Evolutionary conservation across 2,329 filamentous ascomycete genomes (phyloP).

Genomic region (Aspergillus versicolor): DNA sequence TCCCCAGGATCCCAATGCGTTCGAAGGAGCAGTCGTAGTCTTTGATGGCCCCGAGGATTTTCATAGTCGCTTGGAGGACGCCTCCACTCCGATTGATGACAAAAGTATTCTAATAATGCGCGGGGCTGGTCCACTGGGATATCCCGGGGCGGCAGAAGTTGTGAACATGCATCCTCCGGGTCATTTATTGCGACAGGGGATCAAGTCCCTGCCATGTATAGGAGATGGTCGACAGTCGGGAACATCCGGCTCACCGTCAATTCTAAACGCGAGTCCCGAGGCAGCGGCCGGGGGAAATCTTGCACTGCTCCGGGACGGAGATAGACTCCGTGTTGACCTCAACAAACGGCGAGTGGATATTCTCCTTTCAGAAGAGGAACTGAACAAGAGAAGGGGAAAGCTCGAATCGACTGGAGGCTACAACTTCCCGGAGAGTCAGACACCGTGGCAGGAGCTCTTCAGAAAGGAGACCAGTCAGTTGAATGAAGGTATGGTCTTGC

Average conservation of each 20-base stretch:
- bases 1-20: constrained; percentile 49
- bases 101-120: constrained; percentile 51
- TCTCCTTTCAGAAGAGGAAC: constrained; percentile 44
- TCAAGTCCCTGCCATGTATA: constrained; percentile 51
- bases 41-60: constrained; percentile 56
- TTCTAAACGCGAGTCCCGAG: constrained; percentile 57
- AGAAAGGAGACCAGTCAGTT: constrained; percentile 47
- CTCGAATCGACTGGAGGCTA: constrained; percentile 42
- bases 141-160: constrained; percentile 53
- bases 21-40: constrained; percentile 48
- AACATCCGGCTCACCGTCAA: constrained; percentile 56
- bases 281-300: constrained; percentile 56
- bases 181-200: constrained; percentile 46
- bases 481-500: constrained; percentile 50
- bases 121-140: constrained; percentile 50
- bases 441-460: constrained; percentile 54
- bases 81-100: constrained; percentile 39
- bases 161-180: constrained; percentile 54
- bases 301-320: constrained; percentile 51
- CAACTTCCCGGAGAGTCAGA: constrained; percentile 43
- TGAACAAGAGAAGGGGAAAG: constrained; percentile 39
- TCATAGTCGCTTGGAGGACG: constrained; percentile 44
- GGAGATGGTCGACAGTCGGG: constrained; percentile 58
- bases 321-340: constrained; percentile 52
- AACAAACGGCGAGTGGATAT: constrained; percentile 51